Evolutionary conservation across 768 basidiomycete genomes (phyloP), one percentile per base, ranked within the genome.

Genomic region (Mycena polygramma): DNA sequence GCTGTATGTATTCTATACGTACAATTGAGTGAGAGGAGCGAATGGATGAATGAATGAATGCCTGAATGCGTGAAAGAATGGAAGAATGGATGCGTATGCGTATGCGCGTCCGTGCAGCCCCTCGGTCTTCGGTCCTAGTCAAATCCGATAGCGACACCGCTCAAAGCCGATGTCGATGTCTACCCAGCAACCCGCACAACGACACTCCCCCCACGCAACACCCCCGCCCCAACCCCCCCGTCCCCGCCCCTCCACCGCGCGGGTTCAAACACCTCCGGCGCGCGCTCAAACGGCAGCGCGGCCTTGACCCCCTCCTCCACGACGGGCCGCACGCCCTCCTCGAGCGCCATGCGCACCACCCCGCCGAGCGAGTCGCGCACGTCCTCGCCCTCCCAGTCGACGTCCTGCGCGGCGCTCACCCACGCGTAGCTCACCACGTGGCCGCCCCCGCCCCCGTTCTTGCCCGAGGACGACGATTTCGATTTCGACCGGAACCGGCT

Each of bases 331-430:
- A 88, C 76, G 24, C 80, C 81, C 46, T 82, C 82, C 61, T 84
- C 82, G 66, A 86, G 57, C 14, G 84, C 83, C 64, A 85, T 77
- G 35, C 79, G 77, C 61, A 88, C 52, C 11, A 87, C 82, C 46
- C 79, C 81, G 7, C 79, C 81, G 58, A 89, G 72, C 54, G 80
- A 85, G 67, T 85, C 84, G 8, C 89, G 83, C 62, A 95, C 86
- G 77, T 94, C 91, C 66, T 89, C 86, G 35, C 94, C 94, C 75
- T 95, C 92, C 86, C 90, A 91, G 78, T 95, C 94, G 37, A 95
- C 89, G 76, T 95, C 94, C 69, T 92, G 92, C 43, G 89, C 89
- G 46, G 90, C 82, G 76, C 88, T 91, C n/a, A 95, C 88, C 94
- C 94, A 96, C 22, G 91, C 89, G 78, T 95, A 95, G 55, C 89